Evolutionary conservation across 2,329 filamentous ascomycete genomes (phyloP).

Genomic region (Phialocephala subalpina): DNA sequence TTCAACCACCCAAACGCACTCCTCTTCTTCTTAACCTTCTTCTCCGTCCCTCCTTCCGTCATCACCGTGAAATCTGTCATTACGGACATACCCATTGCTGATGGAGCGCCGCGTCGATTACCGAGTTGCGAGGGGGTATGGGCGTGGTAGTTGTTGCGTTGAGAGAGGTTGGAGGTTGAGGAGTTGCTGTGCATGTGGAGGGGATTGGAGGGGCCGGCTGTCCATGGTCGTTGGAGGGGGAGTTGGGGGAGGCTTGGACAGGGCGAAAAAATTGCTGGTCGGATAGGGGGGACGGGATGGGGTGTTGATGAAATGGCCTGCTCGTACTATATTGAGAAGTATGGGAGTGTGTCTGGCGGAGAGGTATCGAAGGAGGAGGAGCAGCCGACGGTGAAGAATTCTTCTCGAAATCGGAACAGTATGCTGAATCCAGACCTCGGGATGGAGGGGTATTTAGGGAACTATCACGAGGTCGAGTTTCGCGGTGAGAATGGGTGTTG

Average conservation of each 20-base stretch:
- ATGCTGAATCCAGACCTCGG: slow-evolving; percentile 44
- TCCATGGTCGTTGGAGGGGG: slow-evolving; percentile 58
- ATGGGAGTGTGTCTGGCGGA: slow-evolving; percentile 23
- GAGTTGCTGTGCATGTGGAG: slow-evolving; percentile 44
- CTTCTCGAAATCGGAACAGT: slow-evolving; percentile 44
- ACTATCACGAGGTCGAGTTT: slow-evolving; percentile 25
- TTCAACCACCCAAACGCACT: slow-evolving; percentile 74
- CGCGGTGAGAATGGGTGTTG: neutral
- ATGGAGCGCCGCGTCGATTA: slow-evolving; percentile 39
- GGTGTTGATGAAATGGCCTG: slow-evolving; percentile 25
- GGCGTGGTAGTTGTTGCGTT: slow-evolving; percentile 18
- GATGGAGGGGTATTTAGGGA: slow-evolving; percentile 37
- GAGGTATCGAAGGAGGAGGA: slow-evolving; percentile 19
- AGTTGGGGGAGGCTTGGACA: slow-evolving; percentile 69
- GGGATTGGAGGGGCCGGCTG: slow-evolving; percentile 40
- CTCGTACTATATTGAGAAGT: slow-evolving; percentile 21
- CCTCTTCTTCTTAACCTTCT: slow-evolving; percentile 68
- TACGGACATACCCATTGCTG: slow-evolving; percentile 54
- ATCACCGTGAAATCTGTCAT: slow-evolving; percentile 59
- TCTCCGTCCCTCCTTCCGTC: slow-evolving; percentile 42
- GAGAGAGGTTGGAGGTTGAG: slow-evolving; percentile 57
- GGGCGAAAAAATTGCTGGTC: slow-evolving; percentile 67
- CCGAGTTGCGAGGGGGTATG: slow-evolving; percentile 34
- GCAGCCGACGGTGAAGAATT: slow-evolving; percentile 28
- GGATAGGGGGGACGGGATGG: slow-evolving; percentile 50